Base-by-base conservation (phyloP, 2,329 filamentous ascomycete genomes). In the Coccinonectria pachysandricola region DNA sequence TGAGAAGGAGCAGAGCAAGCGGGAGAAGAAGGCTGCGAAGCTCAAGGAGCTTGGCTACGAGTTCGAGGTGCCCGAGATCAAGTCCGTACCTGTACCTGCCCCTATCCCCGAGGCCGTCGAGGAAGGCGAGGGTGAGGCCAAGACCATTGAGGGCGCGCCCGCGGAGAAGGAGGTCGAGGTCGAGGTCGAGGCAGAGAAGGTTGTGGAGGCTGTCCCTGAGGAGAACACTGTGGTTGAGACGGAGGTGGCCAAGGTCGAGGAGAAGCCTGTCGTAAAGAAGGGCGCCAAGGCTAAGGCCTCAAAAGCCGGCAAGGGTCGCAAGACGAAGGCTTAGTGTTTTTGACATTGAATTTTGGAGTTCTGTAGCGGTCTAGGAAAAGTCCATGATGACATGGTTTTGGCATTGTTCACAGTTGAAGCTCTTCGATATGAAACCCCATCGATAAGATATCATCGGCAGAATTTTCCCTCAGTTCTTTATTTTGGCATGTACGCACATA, bases 11-110 rank as follows among this genome's bases (percentile, higher is more conserved):
- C 70, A 79, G 54, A 65, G 70, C 53, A 77, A 72, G 55, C 69
- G 91, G 28, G 58, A 62, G 19, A 65, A 65, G 39, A 81, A 84
- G 57, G 75, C 71, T 2, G 71, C 79, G 49, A 81, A 82, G 60
- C 61, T 95, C 40, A 78, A 83, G 65, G 75, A 68, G 21, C 56
- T 92, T 33, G 88, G 81, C 7, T 96, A 98, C 55, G 77, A 91
- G 34, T 87, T 85, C 47, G 71, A 83, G 26, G 69, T 73, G 12
- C 84, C 85, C 1, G 60, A 66, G 40, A 58, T 94, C 40, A 92
- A 83, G 64, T 50, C 49, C 7, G 50, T 59, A 3, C 56, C 63
- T 8, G 46, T 57, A 13, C 59, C 62, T n/a, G 50, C 52, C 12
- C 56, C 60, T 12, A n/a, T n/a, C n/a, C n/a, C n/a, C n/a, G 49